phyloP scores from a whole-genome alignment of 2,329 filamentous ascomycete genomes.

The Trichoderma koningii region DNA sequence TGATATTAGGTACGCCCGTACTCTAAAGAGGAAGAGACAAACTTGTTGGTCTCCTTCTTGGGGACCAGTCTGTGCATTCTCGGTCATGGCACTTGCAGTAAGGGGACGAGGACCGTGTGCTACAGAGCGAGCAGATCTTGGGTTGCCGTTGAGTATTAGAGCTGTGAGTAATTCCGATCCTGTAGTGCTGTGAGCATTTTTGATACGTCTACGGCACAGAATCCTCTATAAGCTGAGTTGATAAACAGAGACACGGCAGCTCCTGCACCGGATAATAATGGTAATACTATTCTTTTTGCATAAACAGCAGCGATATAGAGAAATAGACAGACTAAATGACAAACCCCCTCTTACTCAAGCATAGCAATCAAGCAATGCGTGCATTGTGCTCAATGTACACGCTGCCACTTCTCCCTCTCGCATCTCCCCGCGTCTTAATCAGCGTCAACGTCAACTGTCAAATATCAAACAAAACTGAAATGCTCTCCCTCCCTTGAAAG shows the following conservation, averaged over 20 bases:
- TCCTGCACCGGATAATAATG: neutral
- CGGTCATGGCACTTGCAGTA: too few relatives aligned
- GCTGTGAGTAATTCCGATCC: neutral
- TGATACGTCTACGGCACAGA: neutral
- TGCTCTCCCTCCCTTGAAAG: neutral
- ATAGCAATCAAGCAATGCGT: conserved; percentile 10
- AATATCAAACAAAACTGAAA: neutral
- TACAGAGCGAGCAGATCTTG: neutral
- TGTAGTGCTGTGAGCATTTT: neutral
- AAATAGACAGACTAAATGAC: neutral
- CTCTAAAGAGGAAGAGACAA: too few relatives aligned
- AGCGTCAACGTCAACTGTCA: neutral
- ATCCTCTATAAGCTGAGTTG: neutral
- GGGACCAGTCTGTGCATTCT: too few relatives aligned
- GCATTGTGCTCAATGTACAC: conserved; percentile 16
- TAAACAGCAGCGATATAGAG: conserved; percentile 1
- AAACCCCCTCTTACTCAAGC: neutral
- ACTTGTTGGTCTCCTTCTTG: too few relatives aligned
- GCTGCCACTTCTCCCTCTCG: neutral
- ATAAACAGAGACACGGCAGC: neutral
- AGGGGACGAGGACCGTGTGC: too few relatives aligned
- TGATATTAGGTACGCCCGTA: too few relatives aligned
- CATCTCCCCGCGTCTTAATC: neutral
- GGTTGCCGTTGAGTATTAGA: neutral
- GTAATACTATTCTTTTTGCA: neutral